Evolutionary conservation across 768 basidiomycete genomes (phyloP).

Genomic region (Calocera viscosa): DNA sequence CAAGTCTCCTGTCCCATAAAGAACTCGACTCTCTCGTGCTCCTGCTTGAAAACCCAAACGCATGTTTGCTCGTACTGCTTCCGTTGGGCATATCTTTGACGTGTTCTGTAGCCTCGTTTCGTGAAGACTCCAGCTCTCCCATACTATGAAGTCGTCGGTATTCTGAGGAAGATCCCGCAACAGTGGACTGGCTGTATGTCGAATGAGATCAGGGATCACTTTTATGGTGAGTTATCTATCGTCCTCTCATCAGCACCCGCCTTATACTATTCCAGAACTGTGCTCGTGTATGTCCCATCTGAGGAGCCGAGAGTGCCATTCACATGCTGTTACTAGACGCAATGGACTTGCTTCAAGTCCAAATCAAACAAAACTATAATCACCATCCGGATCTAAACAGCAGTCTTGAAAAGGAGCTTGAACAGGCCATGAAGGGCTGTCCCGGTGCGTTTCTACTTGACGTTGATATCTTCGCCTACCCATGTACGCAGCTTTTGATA

Average conservation of each 20-base stretch:
- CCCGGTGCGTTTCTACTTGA: background rate
- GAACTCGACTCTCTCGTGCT: constrained; percentile 56
- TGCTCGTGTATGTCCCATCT: background rate
- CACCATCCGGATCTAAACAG: background rate
- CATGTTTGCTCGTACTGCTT: too few species aligned
- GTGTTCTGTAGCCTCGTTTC: constrained; percentile 54
- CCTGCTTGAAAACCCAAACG: constrained; percentile 66
- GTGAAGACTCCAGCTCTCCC: constrained; percentile 73
- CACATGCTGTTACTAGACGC: background rate
- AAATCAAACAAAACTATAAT: background rate
- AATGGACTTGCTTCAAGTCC: background rate
- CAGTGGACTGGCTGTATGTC: background rate
- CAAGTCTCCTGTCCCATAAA: constrained; percentile 51
- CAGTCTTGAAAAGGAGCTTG: background rate
- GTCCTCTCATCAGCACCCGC: background rate
- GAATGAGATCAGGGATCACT: background rate
- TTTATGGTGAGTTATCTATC: background rate
- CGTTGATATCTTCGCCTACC: background rate
- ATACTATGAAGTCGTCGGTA: constrained; percentile 49
- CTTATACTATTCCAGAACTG: background rate
- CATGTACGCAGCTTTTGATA: background rate
- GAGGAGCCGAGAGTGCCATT: background rate
- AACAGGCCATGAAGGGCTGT: background rate
- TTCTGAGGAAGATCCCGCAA: background rate
- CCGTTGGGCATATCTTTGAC: too few species aligned